These are phyloP conservation scores for Fusarium anthophilum DNA, from an alignment of 2,329 filamentous ascomycete species.

Conservation along the genomic window DNA sequence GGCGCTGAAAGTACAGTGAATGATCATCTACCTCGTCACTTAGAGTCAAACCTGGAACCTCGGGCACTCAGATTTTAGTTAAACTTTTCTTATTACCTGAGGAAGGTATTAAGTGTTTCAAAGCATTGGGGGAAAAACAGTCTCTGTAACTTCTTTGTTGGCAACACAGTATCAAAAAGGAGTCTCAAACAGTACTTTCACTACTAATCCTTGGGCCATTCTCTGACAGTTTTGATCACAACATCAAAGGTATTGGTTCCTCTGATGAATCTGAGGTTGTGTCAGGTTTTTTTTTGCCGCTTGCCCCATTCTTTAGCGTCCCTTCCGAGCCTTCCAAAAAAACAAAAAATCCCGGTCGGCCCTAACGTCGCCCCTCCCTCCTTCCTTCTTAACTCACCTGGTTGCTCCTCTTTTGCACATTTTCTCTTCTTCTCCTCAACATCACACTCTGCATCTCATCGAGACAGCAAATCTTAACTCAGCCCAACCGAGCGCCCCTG, in stretches of 20 bases:
- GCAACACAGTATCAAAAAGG: background rate
- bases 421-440: constrained; percentile 30
- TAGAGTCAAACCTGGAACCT: background rate
- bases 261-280: background rate
- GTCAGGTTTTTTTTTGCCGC: constrained; percentile 23
- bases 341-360: constrained; percentile 38
- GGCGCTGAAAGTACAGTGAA: constrained; percentile 9
- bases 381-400: constrained; percentile 35
- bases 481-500: constrained; percentile 21
- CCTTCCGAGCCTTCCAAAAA: constrained; percentile 18
- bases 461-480: constrained; percentile 32
- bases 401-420: constrained; percentile 33
- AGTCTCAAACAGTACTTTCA: background rate
- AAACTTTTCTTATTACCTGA: background rate
- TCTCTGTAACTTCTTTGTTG: background rate
- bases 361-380: constrained; percentile 42
- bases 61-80: background rate
- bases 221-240: background rate
- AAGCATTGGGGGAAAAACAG: background rate
- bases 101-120: background rate
- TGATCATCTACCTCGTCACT: background rate
- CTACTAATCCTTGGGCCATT: background rate
- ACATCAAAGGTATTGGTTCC: background rate
- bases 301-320: constrained; percentile 38
- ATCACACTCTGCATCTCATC: constrained; percentile 38